A percentile compares a stretch with the other conserved stretches of the same genome.
These are phyloP conservation scores for Lagenidium giganteum DNA, from an alignment of 352 stramenopile species.

Conservation along the genomic window DNA sequence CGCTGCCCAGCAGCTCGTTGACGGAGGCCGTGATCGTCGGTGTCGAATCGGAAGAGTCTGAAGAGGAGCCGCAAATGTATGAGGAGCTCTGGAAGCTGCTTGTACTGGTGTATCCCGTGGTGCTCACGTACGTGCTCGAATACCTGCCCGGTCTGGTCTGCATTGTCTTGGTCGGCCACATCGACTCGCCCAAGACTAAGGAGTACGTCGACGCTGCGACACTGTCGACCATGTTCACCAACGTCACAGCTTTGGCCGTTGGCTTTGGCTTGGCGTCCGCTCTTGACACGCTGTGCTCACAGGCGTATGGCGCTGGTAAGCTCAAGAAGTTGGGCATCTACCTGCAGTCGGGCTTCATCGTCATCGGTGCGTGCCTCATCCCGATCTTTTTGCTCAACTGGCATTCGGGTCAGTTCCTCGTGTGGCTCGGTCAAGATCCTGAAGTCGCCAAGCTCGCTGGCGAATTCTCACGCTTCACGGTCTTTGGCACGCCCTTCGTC, in stretches of 20 bases:
- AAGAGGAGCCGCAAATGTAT: conserved; percentile 32
- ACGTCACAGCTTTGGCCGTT: conserved; percentile 65
- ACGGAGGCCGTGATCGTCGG: conserved; percentile 35
- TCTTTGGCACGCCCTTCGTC: conserved; percentile 72
- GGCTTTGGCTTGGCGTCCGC: conserved; percentile 69
- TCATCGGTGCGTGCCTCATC: conserved; percentile 42
- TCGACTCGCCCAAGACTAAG: conserved; percentile 53
- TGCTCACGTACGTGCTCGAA: conserved; percentile 48
- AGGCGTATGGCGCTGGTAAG: conserved; percentile 60
- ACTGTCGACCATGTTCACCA: conserved; percentile 70
- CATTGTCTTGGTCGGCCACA: conserved; percentile 53
- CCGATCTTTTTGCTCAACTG: conserved; percentile 59
- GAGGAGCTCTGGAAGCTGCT: conserved; percentile 41
- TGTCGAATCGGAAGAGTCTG: conserved; percentile 31
- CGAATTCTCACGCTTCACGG: conserved; percentile 46
- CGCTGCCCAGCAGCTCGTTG: conserved; percentile 36
- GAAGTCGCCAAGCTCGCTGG: conserved; percentile 47
- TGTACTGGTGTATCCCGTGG: conserved; percentile 36
- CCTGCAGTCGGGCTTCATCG: conserved; percentile 50
- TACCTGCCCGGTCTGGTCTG: conserved; percentile 52
- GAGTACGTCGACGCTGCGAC: conserved; percentile 55
- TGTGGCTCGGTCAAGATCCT: conserved; percentile 43
- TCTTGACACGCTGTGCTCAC: conserved; percentile 77
- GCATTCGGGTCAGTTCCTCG: conserved; percentile 48
- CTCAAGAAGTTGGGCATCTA: conserved; percentile 73